Conservation (phyloP, 2,329 filamentous ascomycete species). For the Fusarium continuum region DNA sequence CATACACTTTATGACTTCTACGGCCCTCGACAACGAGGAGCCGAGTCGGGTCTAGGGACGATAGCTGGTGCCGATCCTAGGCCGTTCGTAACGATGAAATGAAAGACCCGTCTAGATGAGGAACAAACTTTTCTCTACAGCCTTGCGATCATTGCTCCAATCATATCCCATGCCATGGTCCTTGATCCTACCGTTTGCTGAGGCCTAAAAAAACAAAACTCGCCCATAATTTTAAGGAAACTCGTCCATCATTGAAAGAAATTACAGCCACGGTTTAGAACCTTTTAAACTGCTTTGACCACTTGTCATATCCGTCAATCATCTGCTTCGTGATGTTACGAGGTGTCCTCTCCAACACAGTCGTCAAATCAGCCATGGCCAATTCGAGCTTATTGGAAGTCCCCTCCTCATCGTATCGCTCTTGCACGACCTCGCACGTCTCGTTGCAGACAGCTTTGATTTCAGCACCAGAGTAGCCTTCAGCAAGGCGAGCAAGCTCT, state of each 20-base stretch:
- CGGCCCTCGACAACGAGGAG: slow-evolving; percentile 16
- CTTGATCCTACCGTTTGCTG: too few relatives aligned
- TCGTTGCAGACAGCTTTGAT: slow-evolving; percentile 65
- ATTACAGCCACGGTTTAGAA: slow-evolving; percentile 14
- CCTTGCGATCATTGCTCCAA: not conserved
- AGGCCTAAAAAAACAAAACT: too few relatives aligned
- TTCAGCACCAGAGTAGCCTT: slow-evolving; percentile 88
- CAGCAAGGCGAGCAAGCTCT: slow-evolving; percentile 69
- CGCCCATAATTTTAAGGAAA: too few relatives aligned
- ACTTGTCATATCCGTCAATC: slow-evolving; percentile 66
- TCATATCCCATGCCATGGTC: too few relatives aligned
- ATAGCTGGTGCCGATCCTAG: slow-evolving; percentile 16
- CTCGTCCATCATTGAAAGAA: too few relatives aligned
- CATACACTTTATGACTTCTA: slow-evolving; percentile 38
- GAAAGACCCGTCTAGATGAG: slow-evolving; percentile 15
- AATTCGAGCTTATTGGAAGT: slow-evolving; percentile 47
- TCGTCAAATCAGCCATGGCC: slow-evolving; percentile 55
- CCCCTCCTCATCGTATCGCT: slow-evolving; percentile 47
- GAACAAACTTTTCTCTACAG: slow-evolving; percentile 16
- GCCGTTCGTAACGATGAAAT: slow-evolving; percentile 31
- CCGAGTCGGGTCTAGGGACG: not conserved
- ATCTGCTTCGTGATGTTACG: slow-evolving; percentile 68
- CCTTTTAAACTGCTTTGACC: slow-evolving; percentile 55
- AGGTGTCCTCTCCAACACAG: slow-evolving; percentile 57
- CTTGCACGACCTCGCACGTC: slow-evolving; percentile 56